These are phyloP conservation scores for Lindgomyces ingoldianus DNA, from an alignment of 495 filamentous ascomycete genomes.

Conservation along the genomic window DNA sequence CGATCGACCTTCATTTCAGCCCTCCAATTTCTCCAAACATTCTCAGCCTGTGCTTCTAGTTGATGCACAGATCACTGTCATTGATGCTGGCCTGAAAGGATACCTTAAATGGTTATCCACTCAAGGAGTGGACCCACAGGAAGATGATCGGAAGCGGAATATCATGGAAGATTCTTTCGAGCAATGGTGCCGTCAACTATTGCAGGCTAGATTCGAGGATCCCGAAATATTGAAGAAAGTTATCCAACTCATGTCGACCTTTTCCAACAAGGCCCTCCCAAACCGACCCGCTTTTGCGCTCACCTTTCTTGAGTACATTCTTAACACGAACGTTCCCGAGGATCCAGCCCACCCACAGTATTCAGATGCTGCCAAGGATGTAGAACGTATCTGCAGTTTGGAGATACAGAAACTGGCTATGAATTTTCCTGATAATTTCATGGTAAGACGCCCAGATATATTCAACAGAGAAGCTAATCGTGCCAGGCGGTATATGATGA, in stretches of 20 bases:
- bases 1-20: slow-evolving; percentile 65
- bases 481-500: slow-evolving; percentile 76
- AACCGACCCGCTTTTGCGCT: slow-evolving; percentile 77
- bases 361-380: slow-evolving; percentile 86
- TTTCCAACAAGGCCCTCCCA: slow-evolving; percentile 80
- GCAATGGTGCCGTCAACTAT: slow-evolving; percentile 73
- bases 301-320: slow-evolving; percentile 83
- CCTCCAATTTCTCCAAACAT: slow-evolving; percentile 74
- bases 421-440: slow-evolving; percentile 85
- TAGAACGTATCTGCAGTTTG: slow-evolving; percentile 77
- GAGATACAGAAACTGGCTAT: slow-evolving; percentile 87
- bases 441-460: slow-evolving; percentile 51
- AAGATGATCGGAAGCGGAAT: slow-evolving; percentile 63
- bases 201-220: slow-evolving; percentile 82
- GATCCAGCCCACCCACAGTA: slow-evolving; percentile 68
- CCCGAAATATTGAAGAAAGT: slow-evolving; percentile 82
- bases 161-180: slow-evolving; percentile 70
- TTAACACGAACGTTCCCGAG: slow-evolving; percentile 73
- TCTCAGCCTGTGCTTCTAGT: slow-evolving; percentile 74
- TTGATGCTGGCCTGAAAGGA: slow-evolving; percentile 89
- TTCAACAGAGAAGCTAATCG: neutral
- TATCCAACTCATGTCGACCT: slow-evolving; percentile 79
- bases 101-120: slow-evolving; percentile 75
- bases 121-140: slow-evolving; percentile 55
- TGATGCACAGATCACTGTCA: slow-evolving; percentile 85